phyloP scores from a whole-genome alignment of 164 flowering plant species.

The Paratinospora sagittata region DNA sequence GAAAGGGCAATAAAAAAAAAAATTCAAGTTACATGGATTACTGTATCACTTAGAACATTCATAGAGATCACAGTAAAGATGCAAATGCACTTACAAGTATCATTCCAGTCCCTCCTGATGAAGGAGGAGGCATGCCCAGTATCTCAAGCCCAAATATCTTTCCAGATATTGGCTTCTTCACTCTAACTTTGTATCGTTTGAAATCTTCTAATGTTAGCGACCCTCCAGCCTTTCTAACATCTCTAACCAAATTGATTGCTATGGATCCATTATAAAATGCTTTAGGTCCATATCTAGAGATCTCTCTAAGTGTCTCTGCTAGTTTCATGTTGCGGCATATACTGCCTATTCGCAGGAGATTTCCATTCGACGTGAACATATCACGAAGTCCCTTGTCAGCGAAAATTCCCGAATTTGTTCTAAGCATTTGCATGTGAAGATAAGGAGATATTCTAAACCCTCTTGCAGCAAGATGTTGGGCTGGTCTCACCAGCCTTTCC shows the following conservation, averaged over 20 bases:
- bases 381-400: conserved; percentile 39
- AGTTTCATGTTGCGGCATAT: conserved; percentile 37
- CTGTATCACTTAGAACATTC: background rate
- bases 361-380: conserved; percentile 36
- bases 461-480: conserved; percentile 32
- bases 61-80: background rate
- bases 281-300: conserved; percentile 27
- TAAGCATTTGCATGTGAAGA: conserved; percentile 40
- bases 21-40: background rate
- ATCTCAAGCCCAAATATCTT: conserved; percentile 31
- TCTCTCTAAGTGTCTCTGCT: conserved; percentile 30
- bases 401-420: conserved; percentile 25
- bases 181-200: conserved; percentile 34
- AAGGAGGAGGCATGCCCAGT: conserved; percentile 59
- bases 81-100: conserved; percentile 32
- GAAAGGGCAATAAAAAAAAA: background rate
- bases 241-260: conserved; percentile 35
- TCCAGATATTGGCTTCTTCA: conserved; percentile 30
- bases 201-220: conserved; percentile 47
- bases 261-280: conserved; percentile 50
- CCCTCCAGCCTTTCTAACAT: conserved; percentile 40
- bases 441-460: conserved; percentile 54
- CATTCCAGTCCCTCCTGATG: conserved; percentile 49
- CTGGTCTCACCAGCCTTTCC: conserved; percentile 51
- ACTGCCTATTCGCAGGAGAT: conserved; percentile 35